Percentiles rank a stretch among this genome's conserved stretches.
These are phyloP conservation scores for Colletotrichum spaethianum DNA, from an alignment of 2,329 filamentous ascomycete species.

Conservation along the genomic window DNA sequence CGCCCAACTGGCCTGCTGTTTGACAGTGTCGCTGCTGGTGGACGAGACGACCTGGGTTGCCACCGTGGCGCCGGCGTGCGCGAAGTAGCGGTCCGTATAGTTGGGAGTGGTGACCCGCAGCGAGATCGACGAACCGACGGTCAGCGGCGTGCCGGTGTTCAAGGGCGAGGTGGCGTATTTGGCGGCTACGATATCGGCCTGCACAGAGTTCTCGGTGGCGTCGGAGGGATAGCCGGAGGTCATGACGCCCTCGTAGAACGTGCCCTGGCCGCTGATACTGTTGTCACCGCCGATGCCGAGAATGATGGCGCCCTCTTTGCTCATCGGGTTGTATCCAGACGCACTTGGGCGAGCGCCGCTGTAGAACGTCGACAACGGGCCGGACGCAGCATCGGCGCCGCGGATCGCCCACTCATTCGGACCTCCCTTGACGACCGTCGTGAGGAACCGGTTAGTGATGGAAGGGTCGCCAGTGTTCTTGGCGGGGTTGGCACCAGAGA, in stretches of 20 bases:
- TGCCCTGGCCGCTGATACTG: conserved; percentile 71
- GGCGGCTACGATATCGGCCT: conserved; percentile 73
- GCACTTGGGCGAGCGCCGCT: conserved; percentile 66
- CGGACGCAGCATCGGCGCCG: conserved; percentile 69
- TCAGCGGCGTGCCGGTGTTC: conserved; percentile 62
- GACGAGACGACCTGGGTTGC: conserved; percentile 69
- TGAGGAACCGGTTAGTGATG: conserved; percentile 69
- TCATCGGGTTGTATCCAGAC: conserved; percentile 73
- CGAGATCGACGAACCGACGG: conserved; percentile 65
- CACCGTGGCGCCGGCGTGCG: conserved; percentile 65
- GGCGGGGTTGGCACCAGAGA: conserved; percentile 64
- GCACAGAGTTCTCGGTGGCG: conserved; percentile 69
- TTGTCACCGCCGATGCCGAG: conserved; percentile 82
- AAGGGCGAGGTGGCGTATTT: conserved; percentile 65
- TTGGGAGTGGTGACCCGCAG: conserved; percentile 69
- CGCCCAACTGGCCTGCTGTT: conserved; percentile 67
- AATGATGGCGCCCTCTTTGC: conserved; percentile 75
- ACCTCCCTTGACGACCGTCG: conserved; percentile 69
- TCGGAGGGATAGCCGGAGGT: conserved; percentile 73
- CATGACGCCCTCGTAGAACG: conserved; percentile 77
- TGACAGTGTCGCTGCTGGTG: conserved; percentile 63
- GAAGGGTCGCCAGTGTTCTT: conserved; percentile 68
- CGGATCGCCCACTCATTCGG: conserved; percentile 72
- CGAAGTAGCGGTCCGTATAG: conserved; percentile 68
- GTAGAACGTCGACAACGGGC: conserved; percentile 71